Percentiles rank a stretch among this genome's conserved stretches.
Conservation (phyloP, 768 basidiomycete genomes). For the Serendipita sp. region DNA sequence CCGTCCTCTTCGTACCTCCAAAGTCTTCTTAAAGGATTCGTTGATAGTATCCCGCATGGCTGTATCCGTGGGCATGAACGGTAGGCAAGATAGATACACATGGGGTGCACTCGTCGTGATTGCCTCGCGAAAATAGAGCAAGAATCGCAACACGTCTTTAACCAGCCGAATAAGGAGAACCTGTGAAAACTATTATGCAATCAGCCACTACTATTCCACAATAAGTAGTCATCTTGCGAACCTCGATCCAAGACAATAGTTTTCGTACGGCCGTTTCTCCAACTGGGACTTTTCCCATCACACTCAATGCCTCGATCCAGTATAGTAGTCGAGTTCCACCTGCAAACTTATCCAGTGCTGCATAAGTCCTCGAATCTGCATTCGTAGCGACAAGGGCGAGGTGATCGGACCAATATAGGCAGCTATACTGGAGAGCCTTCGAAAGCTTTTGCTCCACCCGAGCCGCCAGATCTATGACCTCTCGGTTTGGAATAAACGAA, state of each 20-base stretch:
- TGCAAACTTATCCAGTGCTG: not conserved
- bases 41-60: too few species aligned
- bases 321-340: not conserved
- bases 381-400: not conserved
- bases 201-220: not conserved
- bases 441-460: not conserved
- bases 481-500: not conserved
- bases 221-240: not conserved
- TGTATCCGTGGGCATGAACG: too few species aligned
- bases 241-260: not conserved
- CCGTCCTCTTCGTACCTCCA: too few species aligned
- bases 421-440: not conserved
- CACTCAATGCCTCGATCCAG: not conserved
- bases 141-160: not conserved
- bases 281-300: not conserved
- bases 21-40: too few species aligned
- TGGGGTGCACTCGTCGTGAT: not conserved
- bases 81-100: too few species aligned
- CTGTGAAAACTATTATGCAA: too few species aligned
- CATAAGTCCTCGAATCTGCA: not conserved
- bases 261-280: not conserved
- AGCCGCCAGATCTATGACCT: not conserved
- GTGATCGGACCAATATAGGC: slow-evolving; percentile 5
- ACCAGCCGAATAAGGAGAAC: too few species aligned
- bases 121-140: not conserved